These are phyloP conservation scores for Botrytis fragariae DNA, from an alignment of 2,329 filamentous ascomycete species.

Conservation along the genomic window DNA sequence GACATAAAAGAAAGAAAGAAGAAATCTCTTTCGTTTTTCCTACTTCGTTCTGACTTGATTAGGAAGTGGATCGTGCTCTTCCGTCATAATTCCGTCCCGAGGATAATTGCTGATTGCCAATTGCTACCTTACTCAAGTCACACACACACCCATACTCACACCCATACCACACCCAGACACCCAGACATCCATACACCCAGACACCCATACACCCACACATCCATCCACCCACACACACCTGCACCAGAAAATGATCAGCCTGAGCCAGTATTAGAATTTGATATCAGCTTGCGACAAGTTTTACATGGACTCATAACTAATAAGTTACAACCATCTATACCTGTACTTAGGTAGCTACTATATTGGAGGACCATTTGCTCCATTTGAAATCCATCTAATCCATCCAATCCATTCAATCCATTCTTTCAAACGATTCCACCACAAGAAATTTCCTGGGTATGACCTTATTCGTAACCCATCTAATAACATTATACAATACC, in stretches of 20 bases:
- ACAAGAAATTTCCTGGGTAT: neutral
- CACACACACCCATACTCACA: no score
- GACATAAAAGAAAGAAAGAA: neutral
- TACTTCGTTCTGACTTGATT: neutral
- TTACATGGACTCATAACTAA: neutral
- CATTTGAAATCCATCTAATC: neutral
- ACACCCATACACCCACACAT: no score
- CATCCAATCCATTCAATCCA: neutral
- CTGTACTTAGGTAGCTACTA: neutral
- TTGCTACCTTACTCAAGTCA: neutral
- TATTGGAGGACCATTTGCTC: neutral
- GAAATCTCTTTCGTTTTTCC: neutral
- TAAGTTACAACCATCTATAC: neutral
- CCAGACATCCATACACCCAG: no score
- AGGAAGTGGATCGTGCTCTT: neutral
- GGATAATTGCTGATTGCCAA: neutral
- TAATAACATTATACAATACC: neutral
- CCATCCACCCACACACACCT: neutral
- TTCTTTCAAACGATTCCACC: neutral
- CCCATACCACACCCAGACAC: no score
- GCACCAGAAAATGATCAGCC: neutral
- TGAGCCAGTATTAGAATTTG: neutral
- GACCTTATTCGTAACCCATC: neutral
- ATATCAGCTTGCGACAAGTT: slow-evolving; percentile 9
- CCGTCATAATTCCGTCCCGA: neutral